Conservation (phyloP, 2,329 filamentous ascomycete species). For the Bipolaris victoriae region DNA sequence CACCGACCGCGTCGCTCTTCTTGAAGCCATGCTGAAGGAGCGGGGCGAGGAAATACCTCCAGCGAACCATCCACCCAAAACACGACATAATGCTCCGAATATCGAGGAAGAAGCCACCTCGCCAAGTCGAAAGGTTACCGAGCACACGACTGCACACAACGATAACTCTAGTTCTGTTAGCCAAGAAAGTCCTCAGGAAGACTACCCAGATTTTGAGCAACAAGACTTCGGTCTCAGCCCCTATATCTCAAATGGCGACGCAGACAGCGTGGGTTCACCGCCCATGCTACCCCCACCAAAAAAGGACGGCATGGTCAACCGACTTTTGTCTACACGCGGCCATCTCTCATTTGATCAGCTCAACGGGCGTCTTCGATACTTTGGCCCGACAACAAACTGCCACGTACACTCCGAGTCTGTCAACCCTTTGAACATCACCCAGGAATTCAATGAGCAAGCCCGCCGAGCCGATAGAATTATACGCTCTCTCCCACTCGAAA, state of each 20-base stretch:
- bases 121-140: slow-evolving; percentile 23
- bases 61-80: slow-evolving; percentile 61
- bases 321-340: slow-evolving; percentile 57
- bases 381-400: slow-evolving; percentile 61
- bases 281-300: slow-evolving; percentile 47
- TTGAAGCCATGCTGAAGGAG: slow-evolving; percentile 60
- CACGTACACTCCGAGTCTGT: slow-evolving; percentile 56
- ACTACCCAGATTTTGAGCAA: slow-evolving; percentile 31
- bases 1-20: slow-evolving; percentile 59
- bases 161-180: slow-evolving; percentile 43
- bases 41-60: slow-evolving; percentile 58
- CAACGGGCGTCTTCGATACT: slow-evolving; percentile 59
- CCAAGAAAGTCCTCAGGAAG: slow-evolving; percentile 38
- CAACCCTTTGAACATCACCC: slow-evolving; percentile 44
- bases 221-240: slow-evolving; percentile 34
- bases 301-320: slow-evolving; percentile 58
- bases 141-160: slow-evolving; percentile 19
- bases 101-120: slow-evolving; percentile 38
- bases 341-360: slow-evolving; percentile 61
- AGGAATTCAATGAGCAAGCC: slow-evolving; percentile 55
- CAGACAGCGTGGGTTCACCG: slow-evolving; percentile 38
- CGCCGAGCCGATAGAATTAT: slow-evolving; percentile 58
- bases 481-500: slow-evolving; percentile 53
- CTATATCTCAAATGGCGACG: slow-evolving; percentile 23
- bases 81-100: slow-evolving; percentile 45